Evolutionary conservation across 345 rosid species (phyloP).

Genomic region (Salix caprea): DNA sequence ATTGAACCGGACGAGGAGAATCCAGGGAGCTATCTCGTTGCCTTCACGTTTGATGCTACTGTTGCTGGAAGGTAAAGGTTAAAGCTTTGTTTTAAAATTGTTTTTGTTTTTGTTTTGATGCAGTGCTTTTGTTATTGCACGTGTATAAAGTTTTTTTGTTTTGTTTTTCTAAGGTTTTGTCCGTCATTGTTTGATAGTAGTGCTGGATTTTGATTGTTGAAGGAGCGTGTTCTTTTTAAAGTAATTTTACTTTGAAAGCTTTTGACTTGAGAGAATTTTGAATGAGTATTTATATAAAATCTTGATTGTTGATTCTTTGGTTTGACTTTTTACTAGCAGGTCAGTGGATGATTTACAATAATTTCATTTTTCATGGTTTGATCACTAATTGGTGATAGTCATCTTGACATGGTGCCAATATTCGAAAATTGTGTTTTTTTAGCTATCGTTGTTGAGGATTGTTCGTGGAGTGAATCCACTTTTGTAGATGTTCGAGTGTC

Average conservation of each 20-base stretch:
- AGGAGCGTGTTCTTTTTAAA: too few relatives aligned
- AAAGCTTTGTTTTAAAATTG: background rate
- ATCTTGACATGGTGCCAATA: background rate
- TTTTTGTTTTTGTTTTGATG: background rate
- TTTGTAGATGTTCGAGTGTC: background rate
- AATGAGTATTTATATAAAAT: background rate
- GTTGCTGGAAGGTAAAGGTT: constrained; percentile 68
- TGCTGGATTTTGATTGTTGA: background rate
- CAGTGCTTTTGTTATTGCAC: background rate
- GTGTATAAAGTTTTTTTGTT: background rate
- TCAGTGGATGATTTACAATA: background rate
- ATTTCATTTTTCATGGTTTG: background rate
- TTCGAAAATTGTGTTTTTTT: background rate
- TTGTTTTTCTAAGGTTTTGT: background rate
- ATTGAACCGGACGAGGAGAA: constrained; percentile 57
- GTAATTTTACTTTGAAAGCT: background rate
- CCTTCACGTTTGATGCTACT: constrained; percentile 93
- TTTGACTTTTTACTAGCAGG: background rate
- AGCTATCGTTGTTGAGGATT: background rate
- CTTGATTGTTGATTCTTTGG: background rate
- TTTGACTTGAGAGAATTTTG: background rate
- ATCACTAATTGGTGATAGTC: background rate
- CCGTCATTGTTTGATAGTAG: background rate
- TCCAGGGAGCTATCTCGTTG: constrained; percentile 66
- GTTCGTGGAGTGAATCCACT: background rate